Percentiles rank a stretch among this genome's conserved stretches.
These are phyloP conservation scores for Echinochloa phyllopogon DNA, from an alignment of 176 grass and related monocot species.

Conservation along the genomic window DNA sequence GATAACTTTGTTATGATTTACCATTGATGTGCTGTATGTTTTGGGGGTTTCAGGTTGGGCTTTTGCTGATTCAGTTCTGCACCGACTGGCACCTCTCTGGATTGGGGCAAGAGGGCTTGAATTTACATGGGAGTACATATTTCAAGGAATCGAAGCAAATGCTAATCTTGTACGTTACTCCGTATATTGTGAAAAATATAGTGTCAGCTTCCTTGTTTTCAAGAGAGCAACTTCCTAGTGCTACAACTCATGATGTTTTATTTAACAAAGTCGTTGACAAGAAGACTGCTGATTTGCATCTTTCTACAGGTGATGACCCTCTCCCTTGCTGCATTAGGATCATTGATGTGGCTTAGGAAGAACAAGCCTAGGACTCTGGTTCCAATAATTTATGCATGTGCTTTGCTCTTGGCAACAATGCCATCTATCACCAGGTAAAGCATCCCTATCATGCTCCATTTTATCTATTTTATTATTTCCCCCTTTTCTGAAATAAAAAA, in stretches of 20 bases:
- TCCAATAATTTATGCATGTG: slow-evolving; percentile 96
- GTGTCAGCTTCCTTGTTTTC: slow-evolving; percentile 18
- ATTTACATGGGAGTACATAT: slow-evolving; percentile 97
- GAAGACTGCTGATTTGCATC: slow-evolving; percentile 16
- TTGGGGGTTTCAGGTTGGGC: slow-evolving; percentile 85
- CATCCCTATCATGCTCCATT: slow-evolving; percentile 5
- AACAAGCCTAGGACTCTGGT: slow-evolving; percentile 91
- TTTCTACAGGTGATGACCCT: slow-evolving; percentile 82
- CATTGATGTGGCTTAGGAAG: slow-evolving; percentile 99
- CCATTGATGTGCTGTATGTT: slow-evolving; percentile 14
- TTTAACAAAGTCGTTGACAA: slow-evolving; percentile 3
- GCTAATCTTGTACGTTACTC: slow-evolving; percentile 79
- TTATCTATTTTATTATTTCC: slow-evolving; percentile 32
- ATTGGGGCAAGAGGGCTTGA: slow-evolving; percentile 96
- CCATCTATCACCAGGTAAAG: slow-evolving; percentile 90
- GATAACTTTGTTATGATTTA: slow-evolving; percentile 21
- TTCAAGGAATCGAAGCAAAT: slow-evolving; percentile 98
- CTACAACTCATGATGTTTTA: slow-evolving; percentile 16
- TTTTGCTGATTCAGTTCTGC: slow-evolving; percentile 97
- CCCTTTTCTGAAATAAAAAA: neutral
- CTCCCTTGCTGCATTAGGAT: slow-evolving; percentile 88
- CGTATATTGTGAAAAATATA: slow-evolving; percentile 37
- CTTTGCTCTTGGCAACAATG: slow-evolving; percentile 91
- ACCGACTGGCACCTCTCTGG: slow-evolving; percentile 92
- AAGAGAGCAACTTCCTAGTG: slow-evolving; percentile 3